Conservation (phyloP, 306 rosid genomes). For the Prunus armeniaca region DNA sequence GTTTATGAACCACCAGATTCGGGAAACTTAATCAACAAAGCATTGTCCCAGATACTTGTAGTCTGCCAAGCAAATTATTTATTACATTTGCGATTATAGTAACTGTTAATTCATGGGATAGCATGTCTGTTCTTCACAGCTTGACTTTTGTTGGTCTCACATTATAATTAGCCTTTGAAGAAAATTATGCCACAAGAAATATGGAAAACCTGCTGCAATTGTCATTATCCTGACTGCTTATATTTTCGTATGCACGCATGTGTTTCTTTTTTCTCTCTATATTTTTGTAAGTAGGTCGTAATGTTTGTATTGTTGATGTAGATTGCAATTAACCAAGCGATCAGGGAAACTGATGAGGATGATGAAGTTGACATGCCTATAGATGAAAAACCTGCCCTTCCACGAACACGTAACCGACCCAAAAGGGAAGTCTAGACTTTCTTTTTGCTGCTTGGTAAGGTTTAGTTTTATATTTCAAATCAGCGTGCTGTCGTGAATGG, state of each 20-base stretch:
- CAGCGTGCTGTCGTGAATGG: background rate
- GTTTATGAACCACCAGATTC: no score
- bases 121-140: no score
- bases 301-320: constrained; percentile 29
- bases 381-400: constrained; percentile 55
- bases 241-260: no score
- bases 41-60: no score
- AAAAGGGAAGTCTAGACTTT: constrained; percentile 56
- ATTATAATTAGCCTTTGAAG: background rate
- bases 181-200: background rate
- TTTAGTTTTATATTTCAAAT: background rate
- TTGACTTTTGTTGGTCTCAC: background rate
- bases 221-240: background rate
- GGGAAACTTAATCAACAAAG: no score
- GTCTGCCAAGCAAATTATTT: no score
- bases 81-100: no score
- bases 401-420: constrained; percentile 76
- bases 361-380: constrained; percentile 26
- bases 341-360: constrained; percentile 51
- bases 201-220: background rate
- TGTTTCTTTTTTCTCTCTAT: background rate
- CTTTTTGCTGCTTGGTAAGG: background rate
- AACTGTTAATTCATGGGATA: no score
- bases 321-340: constrained; percentile 79
- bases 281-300: background rate